Evolutionary conservation across 164 flowering plant genomes (phyloP).

Genomic region (grape (Vitis vinifera)): DNA sequence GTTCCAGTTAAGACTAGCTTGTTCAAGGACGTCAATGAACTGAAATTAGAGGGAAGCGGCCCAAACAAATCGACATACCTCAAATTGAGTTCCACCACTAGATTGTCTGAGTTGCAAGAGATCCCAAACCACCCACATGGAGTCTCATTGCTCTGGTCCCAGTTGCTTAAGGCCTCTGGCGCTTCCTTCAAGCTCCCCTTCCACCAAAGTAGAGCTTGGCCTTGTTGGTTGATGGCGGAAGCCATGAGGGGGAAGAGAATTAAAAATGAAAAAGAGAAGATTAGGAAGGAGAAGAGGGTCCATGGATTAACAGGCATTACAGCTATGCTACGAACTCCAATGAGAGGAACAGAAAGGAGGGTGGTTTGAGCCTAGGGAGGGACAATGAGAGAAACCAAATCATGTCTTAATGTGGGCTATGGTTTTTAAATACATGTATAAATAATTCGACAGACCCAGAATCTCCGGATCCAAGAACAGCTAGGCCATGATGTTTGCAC

Average conservation of each 20-base stretch:
- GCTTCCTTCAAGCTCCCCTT: constrained; percentile 45
- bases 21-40: constrained; percentile 38
- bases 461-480: constrained; percentile 93
- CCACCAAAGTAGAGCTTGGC: constrained; percentile 66
- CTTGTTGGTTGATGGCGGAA: constrained; percentile 55
- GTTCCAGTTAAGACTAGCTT: constrained; percentile 56
- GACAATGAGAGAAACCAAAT: constrained; percentile 41
- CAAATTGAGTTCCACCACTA: constrained; percentile 50
- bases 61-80: constrained; percentile 62
- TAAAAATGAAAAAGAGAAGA: constrained; percentile 12
- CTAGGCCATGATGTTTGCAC: constrained; percentile 74
- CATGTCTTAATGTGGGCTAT: constrained; percentile 56
- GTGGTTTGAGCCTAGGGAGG: constrained; percentile 25
- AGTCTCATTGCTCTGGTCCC: constrained; percentile 43
- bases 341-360: constrained; percentile 18
- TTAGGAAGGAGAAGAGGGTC: constrained; percentile 17
- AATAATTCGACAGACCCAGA: constrained; percentile 44
- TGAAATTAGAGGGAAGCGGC: constrained; percentile 44
- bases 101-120: constrained; percentile 41
- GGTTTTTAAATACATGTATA: constrained; percentile 11
- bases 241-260: constrained; percentile 5
- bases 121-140: constrained; percentile 74
- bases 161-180: constrained; percentile 30
- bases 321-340: constrained; percentile 40
- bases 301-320: constrained; percentile 51